Percentiles rank a stretch among this genome's conserved stretches.
These are phyloP conservation scores for Eleusine coracana DNA, from an alignment of 176 grass and related monocot genomes.

Conservation along the genomic window DNA sequence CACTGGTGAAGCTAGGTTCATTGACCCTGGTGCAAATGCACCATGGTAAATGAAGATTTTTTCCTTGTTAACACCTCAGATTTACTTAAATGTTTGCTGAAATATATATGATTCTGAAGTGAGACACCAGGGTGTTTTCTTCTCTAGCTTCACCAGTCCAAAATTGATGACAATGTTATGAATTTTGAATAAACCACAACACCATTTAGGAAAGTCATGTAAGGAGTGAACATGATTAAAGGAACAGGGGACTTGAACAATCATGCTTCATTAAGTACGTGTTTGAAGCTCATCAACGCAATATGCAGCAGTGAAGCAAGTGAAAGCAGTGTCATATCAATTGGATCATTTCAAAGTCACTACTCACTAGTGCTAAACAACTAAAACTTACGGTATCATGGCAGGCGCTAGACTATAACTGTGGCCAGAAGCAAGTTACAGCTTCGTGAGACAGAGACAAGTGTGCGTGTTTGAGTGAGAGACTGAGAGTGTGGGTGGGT, in stretches of 20 bases:
- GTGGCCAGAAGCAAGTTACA: background rate
- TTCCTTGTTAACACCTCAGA: too few species aligned
- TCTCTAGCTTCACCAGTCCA: too few species aligned
- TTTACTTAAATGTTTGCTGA: too few species aligned
- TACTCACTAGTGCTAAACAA: background rate
- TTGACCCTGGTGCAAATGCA: too few species aligned
- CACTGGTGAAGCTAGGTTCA: too few species aligned
- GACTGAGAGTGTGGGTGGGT: background rate
- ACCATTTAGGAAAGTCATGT: background rate
- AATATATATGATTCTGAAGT: too few species aligned
- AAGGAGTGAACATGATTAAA: background rate
- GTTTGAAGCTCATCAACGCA: background rate
- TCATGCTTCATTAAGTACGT: background rate
- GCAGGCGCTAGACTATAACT: background rate
- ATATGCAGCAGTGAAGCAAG: background rate
- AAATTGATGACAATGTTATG: background rate
- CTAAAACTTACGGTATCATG: background rate
- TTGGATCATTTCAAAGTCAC: slow-evolving; percentile 2
- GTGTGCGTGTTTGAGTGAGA: background rate
- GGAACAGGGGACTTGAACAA: background rate
- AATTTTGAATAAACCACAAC: background rate
- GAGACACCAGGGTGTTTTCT: too few species aligned
- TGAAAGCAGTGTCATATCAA: too few species aligned
- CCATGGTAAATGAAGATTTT: too few species aligned
- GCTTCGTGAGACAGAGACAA: background rate